A percentile compares a stretch with the other conserved stretches of the same genome.
Evolutionary conservation across 768 basidiomycete species (phyloP).

Genomic region (Boletales sp.): DNA sequence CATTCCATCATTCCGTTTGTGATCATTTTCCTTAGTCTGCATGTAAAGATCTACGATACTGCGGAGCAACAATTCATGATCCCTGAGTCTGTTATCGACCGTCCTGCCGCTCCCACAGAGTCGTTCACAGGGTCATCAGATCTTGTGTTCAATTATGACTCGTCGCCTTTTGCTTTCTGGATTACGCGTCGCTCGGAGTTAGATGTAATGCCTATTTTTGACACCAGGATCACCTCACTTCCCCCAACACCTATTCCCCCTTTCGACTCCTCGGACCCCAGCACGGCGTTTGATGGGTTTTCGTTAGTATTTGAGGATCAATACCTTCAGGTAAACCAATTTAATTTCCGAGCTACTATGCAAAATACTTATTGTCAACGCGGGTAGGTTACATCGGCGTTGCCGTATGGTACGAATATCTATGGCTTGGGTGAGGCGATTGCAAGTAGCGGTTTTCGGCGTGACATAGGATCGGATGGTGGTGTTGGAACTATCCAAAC

Average conservation of each 20-base stretch:
- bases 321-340: slow-evolving; percentile 55
- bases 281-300: slow-evolving; percentile 58
- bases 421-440: slow-evolving; percentile 78
- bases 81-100: slow-evolving; percentile 50
- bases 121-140: slow-evolving; percentile 47
- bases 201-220: slow-evolving; percentile 55
- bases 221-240: slow-evolving; percentile 62
- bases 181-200: slow-evolving; percentile 65
- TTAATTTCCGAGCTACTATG: not conserved
- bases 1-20: not conserved
- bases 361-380: not conserved
- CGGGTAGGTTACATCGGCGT: slow-evolving; percentile 54
- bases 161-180: slow-evolving; percentile 75
- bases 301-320: slow-evolving; percentile 77
- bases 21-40: slow-evolving; percentile 42
- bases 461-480: slow-evolving; percentile 51
- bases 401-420: slow-evolving; percentile 66
- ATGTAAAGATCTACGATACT: slow-evolving; percentile 65
- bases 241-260: slow-evolving; percentile 59
- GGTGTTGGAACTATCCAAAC: slow-evolving; percentile 58
- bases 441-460: slow-evolving; percentile 63
- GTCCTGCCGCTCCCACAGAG: slow-evolving; percentile 34
- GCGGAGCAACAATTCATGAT: slow-evolving; percentile 62
- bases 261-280: slow-evolving; percentile 46
- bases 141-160: slow-evolving; percentile 63